A percentile compares a stretch with the other conserved stretches of the same genome.
Evolutionary conservation across 805 yeast genomes (phyloP).

Genomic region (Myxozyma neotropica): DNA sequence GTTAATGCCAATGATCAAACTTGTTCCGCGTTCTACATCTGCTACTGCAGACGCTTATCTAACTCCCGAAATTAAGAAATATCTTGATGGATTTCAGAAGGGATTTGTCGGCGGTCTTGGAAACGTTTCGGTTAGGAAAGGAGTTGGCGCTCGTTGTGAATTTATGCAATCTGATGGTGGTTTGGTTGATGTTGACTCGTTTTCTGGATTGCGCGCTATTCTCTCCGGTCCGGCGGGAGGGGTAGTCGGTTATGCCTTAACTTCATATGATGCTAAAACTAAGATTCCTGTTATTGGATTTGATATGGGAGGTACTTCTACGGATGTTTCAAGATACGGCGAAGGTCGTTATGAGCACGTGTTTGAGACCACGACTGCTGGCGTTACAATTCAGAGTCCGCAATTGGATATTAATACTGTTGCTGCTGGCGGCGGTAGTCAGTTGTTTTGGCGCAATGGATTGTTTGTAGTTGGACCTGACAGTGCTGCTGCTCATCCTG

Average conservation of each 20-base stretch:
- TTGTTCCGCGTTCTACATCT: conserved; percentile 74
- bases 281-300: conserved; percentile 72
- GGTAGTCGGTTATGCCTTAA: conserved; percentile 87
- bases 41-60: conserved; percentile 80
- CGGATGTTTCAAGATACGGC: conserved; percentile 77
- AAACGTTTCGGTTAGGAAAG: conserved; percentile 36
- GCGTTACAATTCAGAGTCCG: conserved; percentile 80
- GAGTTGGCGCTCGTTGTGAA: conserved; percentile 52
- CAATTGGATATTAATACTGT: conserved; percentile 80
- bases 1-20: conserved; percentile 77
- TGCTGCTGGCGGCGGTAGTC: conserved; percentile 85
- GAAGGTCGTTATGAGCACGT: conserved; percentile 73
- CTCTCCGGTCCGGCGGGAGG: conserved; percentile 98
- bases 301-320: conserved; percentile 91
- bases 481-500: conserved; percentile 85
- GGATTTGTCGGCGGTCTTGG: conserved; percentile 61
- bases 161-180: conserved; percentile 99
- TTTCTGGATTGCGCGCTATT: conserved; percentile 86
- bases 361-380: conserved; percentile 82
- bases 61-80: conserved; percentile 74
- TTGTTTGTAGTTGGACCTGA: conserved; percentile 83
- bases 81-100: conserved; percentile 59
- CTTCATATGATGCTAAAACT: conserved; percentile 65
- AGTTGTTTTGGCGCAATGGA: conserved; percentile 67
- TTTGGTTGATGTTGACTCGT: conserved; percentile 75